phyloP scores from a whole-genome alignment of 257 asterid species.

The Cordia subcordata region DNA sequence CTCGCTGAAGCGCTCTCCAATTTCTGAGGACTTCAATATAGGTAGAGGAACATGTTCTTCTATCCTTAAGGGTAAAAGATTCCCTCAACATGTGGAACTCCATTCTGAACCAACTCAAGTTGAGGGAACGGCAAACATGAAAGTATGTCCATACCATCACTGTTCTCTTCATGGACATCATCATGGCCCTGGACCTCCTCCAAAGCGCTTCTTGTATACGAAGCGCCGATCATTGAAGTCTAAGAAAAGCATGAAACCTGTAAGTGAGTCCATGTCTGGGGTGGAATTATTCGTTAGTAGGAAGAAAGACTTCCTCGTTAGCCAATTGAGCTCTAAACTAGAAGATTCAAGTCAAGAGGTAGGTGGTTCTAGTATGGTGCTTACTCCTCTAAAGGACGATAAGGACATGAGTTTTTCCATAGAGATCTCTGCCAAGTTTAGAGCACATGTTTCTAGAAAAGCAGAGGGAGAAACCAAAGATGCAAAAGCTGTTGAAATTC shows the following conservation, averaged over 20 bases:
- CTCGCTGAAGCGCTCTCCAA: conserved; percentile 17
- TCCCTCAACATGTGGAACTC: conserved; percentile 41
- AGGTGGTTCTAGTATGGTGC: not conserved
- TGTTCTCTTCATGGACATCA: conserved; percentile 81
- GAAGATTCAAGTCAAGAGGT: conserved; percentile 25
- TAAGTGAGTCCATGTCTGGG: conserved; percentile 18
- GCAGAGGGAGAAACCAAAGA: conserved; percentile 13
- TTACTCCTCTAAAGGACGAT: conserved; percentile 10
- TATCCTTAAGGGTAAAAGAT: conserved; percentile 55
- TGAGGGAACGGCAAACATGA: conserved; percentile 30
- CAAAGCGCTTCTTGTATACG: conserved; percentile 37
- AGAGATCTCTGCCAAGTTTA: conserved; percentile 17
- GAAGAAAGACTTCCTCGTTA: conserved; percentile 24
- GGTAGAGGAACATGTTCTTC: conserved; percentile 79
- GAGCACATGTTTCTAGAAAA: conserved; percentile 12
- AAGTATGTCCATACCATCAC: conserved; percentile 80
- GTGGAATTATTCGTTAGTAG: conserved; percentile 19
- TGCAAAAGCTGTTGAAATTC: conserved; percentile 26
- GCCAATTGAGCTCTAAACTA: conserved; percentile 13
- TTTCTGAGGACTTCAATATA: conserved; percentile 28
- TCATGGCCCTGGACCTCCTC: conserved; percentile 30
- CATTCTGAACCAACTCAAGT: conserved; percentile 27
- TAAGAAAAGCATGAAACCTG: conserved; percentile 29
- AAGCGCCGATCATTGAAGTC: conserved; percentile 39
- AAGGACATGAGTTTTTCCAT: conserved; percentile 10